These are phyloP conservation scores for Pythium periplocum DNA, from an alignment of 352 stramenopile genomes.

Conservation along the genomic window DNA sequence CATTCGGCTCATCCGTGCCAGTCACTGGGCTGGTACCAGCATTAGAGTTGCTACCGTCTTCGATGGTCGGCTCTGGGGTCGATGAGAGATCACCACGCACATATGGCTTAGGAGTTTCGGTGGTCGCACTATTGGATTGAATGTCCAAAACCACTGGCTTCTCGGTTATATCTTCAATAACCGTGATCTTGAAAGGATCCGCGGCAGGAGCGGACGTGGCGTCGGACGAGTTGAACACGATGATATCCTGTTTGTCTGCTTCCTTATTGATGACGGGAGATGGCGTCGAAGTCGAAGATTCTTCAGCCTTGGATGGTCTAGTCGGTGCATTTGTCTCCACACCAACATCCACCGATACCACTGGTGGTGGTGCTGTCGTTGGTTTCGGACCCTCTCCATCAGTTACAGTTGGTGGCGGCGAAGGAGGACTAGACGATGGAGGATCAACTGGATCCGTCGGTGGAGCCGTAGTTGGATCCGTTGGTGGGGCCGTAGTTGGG, in stretches of 20 bases:
- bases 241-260: conserved; percentile 13
- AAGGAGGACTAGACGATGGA: background rate
- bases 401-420: background rate
- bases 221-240: conserved; percentile 7
- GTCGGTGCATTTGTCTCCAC: conserved; percentile 1
- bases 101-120: conserved; percentile 35
- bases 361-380: background rate
- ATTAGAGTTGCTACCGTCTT: background rate
- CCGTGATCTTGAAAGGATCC: conserved; percentile 52
- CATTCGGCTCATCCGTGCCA: conserved; percentile 23
- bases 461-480: background rate
- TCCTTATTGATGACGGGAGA: background rate
- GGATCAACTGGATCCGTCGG: background rate
- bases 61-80: background rate
- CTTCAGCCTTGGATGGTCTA: background rate
- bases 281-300: background rate
- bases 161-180: conserved; percentile 22
- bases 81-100: conserved; percentile 27
- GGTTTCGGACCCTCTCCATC: background rate
- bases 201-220: conserved; percentile 1
- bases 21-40: background rate
- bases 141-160: conserved; percentile 52
- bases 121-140: conserved; percentile 18
- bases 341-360: background rate
- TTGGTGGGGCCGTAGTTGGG: background rate